Evolutionary conservation across 805 yeast genomes (phyloP).

Genomic region (Barnettozyma vustinii): DNA sequence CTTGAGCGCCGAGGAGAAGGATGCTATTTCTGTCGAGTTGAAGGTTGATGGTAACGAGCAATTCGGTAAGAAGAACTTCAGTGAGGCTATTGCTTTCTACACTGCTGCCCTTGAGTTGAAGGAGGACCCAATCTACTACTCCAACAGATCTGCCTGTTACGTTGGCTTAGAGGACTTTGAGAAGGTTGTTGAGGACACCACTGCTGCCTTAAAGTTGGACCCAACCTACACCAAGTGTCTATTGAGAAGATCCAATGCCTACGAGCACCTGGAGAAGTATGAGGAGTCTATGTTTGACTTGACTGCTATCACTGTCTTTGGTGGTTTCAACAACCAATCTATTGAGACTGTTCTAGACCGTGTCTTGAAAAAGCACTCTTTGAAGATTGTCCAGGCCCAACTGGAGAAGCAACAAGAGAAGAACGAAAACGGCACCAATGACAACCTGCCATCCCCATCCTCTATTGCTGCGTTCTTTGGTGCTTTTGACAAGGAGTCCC

Average conservation of each 20-base stretch:
- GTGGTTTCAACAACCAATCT: constrained; percentile 74
- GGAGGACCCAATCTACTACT: constrained; percentile 82
- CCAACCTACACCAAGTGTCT: constrained; percentile 91
- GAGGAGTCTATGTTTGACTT: constrained; percentile 87
- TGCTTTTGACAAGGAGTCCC: constrained; percentile 62
- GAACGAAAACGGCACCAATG: constrained; percentile 9
- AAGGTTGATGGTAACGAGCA: constrained; percentile 85
- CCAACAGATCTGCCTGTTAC: constrained; percentile 95
- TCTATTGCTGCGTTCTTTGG: constrained; percentile 83
- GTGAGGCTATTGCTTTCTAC: constrained; percentile 76
- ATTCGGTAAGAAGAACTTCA: constrained; percentile 65
- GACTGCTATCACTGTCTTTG: constrained; percentile 81
- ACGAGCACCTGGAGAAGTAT: constrained; percentile 73
- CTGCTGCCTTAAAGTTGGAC: constrained; percentile 77
- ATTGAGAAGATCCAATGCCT: constrained; percentile 88
- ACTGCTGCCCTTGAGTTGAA: constrained; percentile 70
- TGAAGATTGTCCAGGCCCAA: constrained; percentile 58
- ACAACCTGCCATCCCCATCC: constrained; percentile 71
- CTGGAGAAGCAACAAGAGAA: constrained; percentile 30
- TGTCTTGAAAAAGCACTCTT: constrained; percentile 76
- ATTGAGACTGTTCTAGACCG: constrained; percentile 82
- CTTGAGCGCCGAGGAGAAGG: constrained; percentile 49
- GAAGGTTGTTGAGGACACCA: constrained; percentile 82
- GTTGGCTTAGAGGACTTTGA: constrained; percentile 75
- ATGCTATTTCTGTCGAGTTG: constrained; percentile 63